Conservation (phyloP, 2,329 filamentous ascomycete genomes). For the Penicillium sp. region DNA sequence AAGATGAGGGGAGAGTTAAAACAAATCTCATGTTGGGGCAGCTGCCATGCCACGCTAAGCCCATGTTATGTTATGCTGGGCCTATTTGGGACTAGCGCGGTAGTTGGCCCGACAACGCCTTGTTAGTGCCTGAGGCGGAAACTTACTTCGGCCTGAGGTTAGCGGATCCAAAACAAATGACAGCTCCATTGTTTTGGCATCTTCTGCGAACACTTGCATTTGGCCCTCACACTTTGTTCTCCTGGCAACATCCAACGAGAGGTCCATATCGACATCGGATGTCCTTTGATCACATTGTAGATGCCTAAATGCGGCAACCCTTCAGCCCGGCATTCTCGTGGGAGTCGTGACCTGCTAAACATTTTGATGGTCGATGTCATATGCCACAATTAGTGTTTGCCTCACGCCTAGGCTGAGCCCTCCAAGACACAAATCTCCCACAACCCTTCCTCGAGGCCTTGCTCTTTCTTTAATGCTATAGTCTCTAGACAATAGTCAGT, state of each 20-base stretch:
- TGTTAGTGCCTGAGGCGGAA: slow-evolving; percentile 23
- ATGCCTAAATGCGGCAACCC: slow-evolving; percentile 14
- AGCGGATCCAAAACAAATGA: slow-evolving; percentile 1
- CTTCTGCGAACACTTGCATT: neutral
- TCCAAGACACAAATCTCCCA: neutral
- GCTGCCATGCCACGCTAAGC: slow-evolving; percentile 35
- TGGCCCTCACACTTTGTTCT: neutral
- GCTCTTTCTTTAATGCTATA: neutral
- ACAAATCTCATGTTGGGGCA: slow-evolving; percentile 31
- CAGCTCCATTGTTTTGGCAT: neutral
- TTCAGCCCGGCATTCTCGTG: slow-evolving; percentile 7
- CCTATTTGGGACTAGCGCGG: slow-evolving; percentile 30
- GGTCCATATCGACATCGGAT: neutral
- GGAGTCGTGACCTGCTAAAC: slow-evolving; percentile 1
- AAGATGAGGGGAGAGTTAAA: slow-evolving; percentile 18
- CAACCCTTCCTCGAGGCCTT: neutral
- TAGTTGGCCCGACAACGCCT: slow-evolving; percentile 40
- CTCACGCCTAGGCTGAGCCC: neutral
- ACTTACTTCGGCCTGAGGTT: slow-evolving; percentile 8
- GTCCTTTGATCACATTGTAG: neutral
- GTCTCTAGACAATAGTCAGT: neutral
- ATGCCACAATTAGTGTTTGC: slow-evolving; percentile 3
- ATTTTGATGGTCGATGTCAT: neutral
- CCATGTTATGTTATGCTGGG: slow-evolving; percentile 40
- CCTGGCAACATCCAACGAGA: neutral